These are phyloP conservation scores for Eucalyptus regnans DNA, from an alignment of 345 rosid species.

Conservation along the genomic window DNA sequence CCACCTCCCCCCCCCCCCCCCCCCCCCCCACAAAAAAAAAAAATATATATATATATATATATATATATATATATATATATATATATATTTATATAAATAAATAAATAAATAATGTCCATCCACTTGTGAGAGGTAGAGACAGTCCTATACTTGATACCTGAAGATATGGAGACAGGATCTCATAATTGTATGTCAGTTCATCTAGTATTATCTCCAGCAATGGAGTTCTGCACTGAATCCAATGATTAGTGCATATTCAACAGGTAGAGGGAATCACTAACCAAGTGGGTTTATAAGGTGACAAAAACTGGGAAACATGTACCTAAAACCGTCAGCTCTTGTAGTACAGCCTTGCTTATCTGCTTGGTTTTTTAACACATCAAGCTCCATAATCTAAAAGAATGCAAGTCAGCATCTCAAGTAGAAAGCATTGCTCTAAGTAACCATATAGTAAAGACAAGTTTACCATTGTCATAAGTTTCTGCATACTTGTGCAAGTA, in stretches of 20 bases:
- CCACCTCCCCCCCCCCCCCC: no score
- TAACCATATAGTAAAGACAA: background rate
- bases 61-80: no score
- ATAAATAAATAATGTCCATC: background rate
- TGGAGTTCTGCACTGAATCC: slow-evolving; percentile 55
- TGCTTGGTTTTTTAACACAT: slow-evolving; percentile 57
- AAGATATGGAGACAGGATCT: slow-evolving; percentile 44
- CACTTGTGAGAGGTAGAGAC: background rate
- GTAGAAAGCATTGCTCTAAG: background rate
- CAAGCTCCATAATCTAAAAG: slow-evolving; percentile 75
- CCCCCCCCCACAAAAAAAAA: no score
- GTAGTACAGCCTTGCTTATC: slow-evolving; percentile 37
- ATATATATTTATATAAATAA: no score
- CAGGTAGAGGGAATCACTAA: background rate
- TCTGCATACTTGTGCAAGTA: slow-evolving; percentile 42
- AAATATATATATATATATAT: no score
- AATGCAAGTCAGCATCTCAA: background rate
- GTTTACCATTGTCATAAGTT: slow-evolving; percentile 48
- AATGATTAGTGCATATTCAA: background rate
- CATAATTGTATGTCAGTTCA: slow-evolving; percentile 48
- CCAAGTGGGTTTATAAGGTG: background rate
- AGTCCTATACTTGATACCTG: slow-evolving; percentile 27
- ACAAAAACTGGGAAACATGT: background rate
- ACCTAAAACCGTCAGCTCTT: slow-evolving; percentile 84
- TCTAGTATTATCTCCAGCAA: slow-evolving; percentile 61